These are phyloP conservation scores for Dothideomycetidae sp. DNA, from an alignment of 2,329 filamentous ascomycete genomes.

Conservation along the genomic window DNA sequence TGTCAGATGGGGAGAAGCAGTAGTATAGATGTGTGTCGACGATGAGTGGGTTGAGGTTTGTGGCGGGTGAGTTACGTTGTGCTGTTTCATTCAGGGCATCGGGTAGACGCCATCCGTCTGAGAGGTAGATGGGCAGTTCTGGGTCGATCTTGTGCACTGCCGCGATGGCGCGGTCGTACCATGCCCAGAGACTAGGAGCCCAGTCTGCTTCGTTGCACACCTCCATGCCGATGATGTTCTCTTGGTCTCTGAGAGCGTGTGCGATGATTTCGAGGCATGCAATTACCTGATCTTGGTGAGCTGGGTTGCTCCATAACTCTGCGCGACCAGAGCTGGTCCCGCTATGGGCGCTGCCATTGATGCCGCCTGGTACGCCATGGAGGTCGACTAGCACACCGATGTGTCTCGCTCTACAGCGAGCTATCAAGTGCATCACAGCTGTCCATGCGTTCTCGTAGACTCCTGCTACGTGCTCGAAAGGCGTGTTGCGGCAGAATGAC, in stretches of 20 bases:
- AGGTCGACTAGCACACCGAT: conserved; percentile 46
- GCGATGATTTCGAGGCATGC: conserved; percentile 38
- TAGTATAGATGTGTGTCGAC: conserved; percentile 48
- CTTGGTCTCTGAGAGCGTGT: conserved; percentile 29
- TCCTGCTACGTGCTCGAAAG: conserved; percentile 34
- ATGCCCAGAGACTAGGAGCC: conserved; percentile 41
- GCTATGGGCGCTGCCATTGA: conserved; percentile 41
- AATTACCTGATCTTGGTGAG: conserved; percentile 33
- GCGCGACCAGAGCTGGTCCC: conserved; percentile 39
- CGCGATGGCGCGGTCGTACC: conserved; percentile 39
- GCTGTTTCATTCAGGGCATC: neutral
- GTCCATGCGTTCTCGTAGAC: conserved; percentile 43
- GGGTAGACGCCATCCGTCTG: conserved; percentile 42
- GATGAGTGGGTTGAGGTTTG: conserved; percentile 34
- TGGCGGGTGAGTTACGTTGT: conserved; percentile 21
- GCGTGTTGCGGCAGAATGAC: conserved; percentile 35
- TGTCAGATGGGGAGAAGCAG: conserved; percentile 41
- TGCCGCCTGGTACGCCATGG: conserved; percentile 45
- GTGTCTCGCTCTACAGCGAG: conserved; percentile 31
- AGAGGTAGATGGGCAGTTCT: conserved; percentile 42
- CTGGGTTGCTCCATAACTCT: conserved; percentile 35
- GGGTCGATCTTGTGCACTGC: conserved; percentile 35
- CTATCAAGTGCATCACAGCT: conserved; percentile 34
- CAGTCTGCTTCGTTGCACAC: conserved; percentile 42
- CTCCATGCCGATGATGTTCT: conserved; percentile 41